phyloP scores from a whole-genome alignment of 2,329 filamentous ascomycete species.

The Ascocoryne sarcoides region DNA sequence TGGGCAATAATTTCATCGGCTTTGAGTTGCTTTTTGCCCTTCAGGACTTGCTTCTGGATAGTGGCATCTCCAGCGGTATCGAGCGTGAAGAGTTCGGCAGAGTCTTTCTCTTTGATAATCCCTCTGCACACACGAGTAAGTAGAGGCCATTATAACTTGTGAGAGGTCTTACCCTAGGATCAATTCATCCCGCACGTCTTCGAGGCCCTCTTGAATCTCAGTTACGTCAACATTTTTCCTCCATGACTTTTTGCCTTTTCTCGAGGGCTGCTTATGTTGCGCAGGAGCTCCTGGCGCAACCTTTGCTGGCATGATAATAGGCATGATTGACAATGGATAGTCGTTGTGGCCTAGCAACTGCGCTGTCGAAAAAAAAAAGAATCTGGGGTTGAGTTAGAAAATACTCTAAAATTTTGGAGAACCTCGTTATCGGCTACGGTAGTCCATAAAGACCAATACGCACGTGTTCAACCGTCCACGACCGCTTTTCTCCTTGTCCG shows the following conservation, averaged over 20 bases:
- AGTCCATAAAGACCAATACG: conserved; percentile 2
- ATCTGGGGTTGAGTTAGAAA: conserved; percentile 2
- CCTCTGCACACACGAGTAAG: conserved; percentile 49
- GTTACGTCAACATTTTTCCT: conserved; percentile 95
- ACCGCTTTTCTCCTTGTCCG: too few species aligned
- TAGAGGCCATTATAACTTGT: conserved; percentile 3
- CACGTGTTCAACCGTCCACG: too few species aligned
- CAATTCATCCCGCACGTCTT: conserved; percentile 78
- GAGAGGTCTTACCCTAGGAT: conserved; percentile 62
- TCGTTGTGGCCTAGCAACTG: too few species aligned
- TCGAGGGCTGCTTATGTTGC: conserved; percentile 78
- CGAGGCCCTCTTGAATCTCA: conserved; percentile 74
- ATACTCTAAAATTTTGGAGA: conserved; percentile 9
- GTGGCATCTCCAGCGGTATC: conserved; percentile 65
- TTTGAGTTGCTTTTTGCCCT: conserved; percentile 70
- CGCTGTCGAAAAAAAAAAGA: too few species aligned
- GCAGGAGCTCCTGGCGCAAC: conserved; percentile 55
- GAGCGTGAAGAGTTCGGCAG: conserved; percentile 76
- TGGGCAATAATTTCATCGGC: conserved; percentile 84
- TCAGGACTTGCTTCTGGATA: conserved; percentile 56
- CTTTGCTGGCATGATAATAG: conserved; percentile 27
- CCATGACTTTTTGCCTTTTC: conserved; percentile 99
- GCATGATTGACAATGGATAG: conserved; percentile 21
- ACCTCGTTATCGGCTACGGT: conserved; percentile 5
- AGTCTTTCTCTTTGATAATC: conserved; percentile 72